Base-by-base conservation (phyloP, 2,329 filamentous ascomycete species). In the Microascus cirrosus region DNA sequence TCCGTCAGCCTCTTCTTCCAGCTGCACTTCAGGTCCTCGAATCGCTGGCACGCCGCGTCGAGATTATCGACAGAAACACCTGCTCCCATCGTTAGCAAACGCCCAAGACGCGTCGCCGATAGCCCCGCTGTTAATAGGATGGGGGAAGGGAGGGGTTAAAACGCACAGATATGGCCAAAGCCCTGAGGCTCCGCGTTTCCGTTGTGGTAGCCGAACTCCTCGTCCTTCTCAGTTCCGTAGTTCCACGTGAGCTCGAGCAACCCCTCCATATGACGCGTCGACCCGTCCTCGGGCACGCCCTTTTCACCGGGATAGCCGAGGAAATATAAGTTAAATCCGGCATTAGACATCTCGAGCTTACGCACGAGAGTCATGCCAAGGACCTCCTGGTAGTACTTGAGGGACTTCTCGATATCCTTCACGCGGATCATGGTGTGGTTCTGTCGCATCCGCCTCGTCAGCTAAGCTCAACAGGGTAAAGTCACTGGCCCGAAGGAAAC, bases 1-100 rank as follows among this genome's bases (percentile, higher is more conserved):
- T 97, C 93, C 1, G 90, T 95, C 61, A 97, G 79, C 63, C 89
- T 81, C 84, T 97, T 97, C 84, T 96, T 96, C 90, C 91, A 99
- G 71, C 81, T 85, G 58, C 93, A 87, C 6, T 86, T 82, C 67
- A 89, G 76, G 58, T 84, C 82, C 69, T 97, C 94, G 64, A 97
- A 92, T 15, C 92, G 83, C 67, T 85, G 75, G 73, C 93, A 96
- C 11, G 94, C 92, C 8, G 87, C 87, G 57, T 94, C 85, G n/a
- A 97, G 69, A 68, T 95, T 84, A 68, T 97, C 93, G 13, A 96
- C 92, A 1, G 86, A 80, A 57, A 97, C 75, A 68, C 84, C 85
- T 88, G 55, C n/a, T 28, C 15, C 7, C 22, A n/a, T 11, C 3
- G 55, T 20, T 7, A 51, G 53, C 34, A 34, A 25, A 20, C n/a